Conservation (phyloP, 768 basidiomycete species). For the Clitopilus passeckerianus region DNA sequence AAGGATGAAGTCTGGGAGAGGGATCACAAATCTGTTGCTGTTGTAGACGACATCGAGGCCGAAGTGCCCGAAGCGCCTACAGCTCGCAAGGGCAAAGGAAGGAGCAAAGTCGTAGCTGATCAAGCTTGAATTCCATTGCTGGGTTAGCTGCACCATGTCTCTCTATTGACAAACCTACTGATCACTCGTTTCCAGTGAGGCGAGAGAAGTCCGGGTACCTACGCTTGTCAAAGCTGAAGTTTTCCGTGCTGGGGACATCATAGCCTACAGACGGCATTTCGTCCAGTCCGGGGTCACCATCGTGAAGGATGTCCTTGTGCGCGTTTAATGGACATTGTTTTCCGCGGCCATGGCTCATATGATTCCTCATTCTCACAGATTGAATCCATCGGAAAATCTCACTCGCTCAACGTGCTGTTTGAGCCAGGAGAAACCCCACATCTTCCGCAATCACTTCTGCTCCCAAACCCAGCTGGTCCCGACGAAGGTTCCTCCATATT, state of each 20-base stretch:
- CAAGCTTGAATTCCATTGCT: slow-evolving; percentile 13
- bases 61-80: not conserved
- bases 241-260: slow-evolving; percentile 47
- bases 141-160: slow-evolving; percentile 22
- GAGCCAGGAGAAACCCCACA: slow-evolving; percentile 28
- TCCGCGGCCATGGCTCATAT: too few species aligned
- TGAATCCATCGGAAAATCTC: slow-evolving; percentile 35
- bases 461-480: slow-evolving; percentile 20
- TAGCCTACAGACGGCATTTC: slow-evolving; percentile 50
- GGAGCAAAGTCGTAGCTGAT: not conserved
- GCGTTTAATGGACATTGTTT: slow-evolving; percentile 8
- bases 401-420: slow-evolving; percentile 37
- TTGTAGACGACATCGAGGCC: not conserved
- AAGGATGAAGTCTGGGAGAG: slow-evolving; percentile 60
- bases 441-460: slow-evolving; percentile 32
- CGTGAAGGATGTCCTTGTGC: slow-evolving; percentile 54
- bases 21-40: slow-evolving; percentile 25
- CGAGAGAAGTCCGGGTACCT: slow-evolving; percentile 37
- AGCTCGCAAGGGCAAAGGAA: not conserved
- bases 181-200: slow-evolving; percentile 21
- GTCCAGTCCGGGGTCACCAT: slow-evolving; percentile 27
- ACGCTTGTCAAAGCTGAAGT: slow-evolving; percentile 40
- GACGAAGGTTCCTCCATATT: slow-evolving; percentile 18
- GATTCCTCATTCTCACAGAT: slow-evolving; percentile 27
- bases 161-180: not conserved